Conservation (phyloP, 2,329 filamentous ascomycete species). For the Cladophialophora carrionii region DNA sequence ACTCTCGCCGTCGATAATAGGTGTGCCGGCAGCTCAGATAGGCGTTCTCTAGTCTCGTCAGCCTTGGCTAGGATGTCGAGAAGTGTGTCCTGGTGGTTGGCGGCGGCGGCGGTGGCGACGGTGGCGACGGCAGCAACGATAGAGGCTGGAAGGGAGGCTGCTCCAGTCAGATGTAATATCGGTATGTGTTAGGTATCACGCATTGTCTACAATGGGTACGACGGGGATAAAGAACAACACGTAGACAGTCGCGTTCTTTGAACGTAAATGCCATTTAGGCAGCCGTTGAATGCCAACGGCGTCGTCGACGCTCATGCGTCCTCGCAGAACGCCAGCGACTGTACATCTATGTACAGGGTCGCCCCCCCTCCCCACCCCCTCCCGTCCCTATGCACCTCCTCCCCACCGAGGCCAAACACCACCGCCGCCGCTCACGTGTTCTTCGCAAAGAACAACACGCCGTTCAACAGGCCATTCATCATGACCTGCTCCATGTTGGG, state of each 20-base stretch:
- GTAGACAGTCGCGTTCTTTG: not conserved
- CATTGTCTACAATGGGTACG: not conserved
- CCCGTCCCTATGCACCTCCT: not conserved
- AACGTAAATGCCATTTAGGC: constrained; percentile 1
- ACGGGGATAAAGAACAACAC: not conserved
- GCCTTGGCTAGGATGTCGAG: not conserved
- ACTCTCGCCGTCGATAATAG: not conserved
- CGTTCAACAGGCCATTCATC: constrained; percentile 6
- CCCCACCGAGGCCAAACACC: not conserved
- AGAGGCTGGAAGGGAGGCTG: not conserved
- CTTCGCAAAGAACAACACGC: constrained; percentile 10
- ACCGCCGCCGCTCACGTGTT: not conserved
- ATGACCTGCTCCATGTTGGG: constrained; percentile 5
- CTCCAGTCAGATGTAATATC: not conserved
- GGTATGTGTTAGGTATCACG: not conserved
- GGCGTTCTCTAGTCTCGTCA: not conserved
- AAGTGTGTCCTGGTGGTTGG: not conserved
- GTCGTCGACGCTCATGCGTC: not conserved
- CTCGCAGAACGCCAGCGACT: not conserved
- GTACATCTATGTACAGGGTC: constrained; percentile 15
- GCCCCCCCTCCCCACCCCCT: too few relatives aligned
- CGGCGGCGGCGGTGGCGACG: not conserved
- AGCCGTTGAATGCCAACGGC: not conserved
- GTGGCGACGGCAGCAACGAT: too few relatives aligned
- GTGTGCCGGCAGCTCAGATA: not conserved